Evolutionary conservation across 2,329 filamentous ascomycete species (phyloP), one percentile per base, ranked within the genome.

Genomic region (Stylonectria norvegica): DNA sequence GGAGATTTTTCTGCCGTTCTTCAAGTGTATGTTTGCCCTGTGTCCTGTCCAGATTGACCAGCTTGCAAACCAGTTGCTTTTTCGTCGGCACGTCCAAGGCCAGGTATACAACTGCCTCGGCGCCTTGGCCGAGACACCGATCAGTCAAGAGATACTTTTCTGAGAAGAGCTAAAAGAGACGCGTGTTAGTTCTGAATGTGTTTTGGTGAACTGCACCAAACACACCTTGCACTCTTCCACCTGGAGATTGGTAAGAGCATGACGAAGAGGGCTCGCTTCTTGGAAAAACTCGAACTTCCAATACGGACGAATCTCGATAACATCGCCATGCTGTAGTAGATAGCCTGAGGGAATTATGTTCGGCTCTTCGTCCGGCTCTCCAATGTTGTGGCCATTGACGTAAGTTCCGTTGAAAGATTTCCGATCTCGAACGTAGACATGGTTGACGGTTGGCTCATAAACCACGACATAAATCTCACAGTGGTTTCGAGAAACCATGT

Each of bases 61-160:
- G 62, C 53, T 89, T 88, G 66, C 85, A 89, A 9, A 82, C 83
- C 15, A 86, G 49, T 52, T 88, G 85, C 40, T 70, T 71, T 25
- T 71, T 68, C 0, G 73, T 76, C 5, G 59, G 59, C 17, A 65
- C 58, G 12, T 85, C 71, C 3, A 72, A 57, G 6, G 66, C 62
- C 5, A 69, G 51, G 34, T 62, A 65, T 10, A 69, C 64, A 12
- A 53, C 46, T 11, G 59, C 67, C 43, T 69, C 63, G 16, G 61
- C 56, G 2, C 67, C 67, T 22, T 60, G 52, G 2, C 67, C 67
- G 7, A 70, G 57, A 29, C 64, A 63, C 10, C 60, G 59, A 9
- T 59, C 45, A 5, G 62, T 61, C 20, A 70, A 38, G 1, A 37
- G 19, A 37, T 68, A 69, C 23, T 56, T 60, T 31, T 59, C 50